Evolutionary conservation across 495 filamentous ascomycete species (phyloP), one percentile per base, ranked within the genome.

Genomic region (Penicillium taxi): DNA sequence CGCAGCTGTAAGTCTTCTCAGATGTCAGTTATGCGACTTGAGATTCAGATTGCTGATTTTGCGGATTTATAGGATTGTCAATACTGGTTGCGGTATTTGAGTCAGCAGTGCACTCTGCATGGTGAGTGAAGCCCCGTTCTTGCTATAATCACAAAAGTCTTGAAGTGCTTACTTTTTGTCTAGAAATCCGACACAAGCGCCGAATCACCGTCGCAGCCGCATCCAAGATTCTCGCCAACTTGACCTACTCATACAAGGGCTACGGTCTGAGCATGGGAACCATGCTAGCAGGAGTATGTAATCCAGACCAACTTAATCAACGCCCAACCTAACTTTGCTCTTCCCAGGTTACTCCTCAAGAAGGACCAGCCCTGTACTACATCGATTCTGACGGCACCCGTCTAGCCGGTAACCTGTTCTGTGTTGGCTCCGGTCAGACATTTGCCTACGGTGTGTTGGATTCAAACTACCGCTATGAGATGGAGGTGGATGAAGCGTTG

Each of bases 401-500:
- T 17, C 73, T 96, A 29, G 69, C 86, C 24, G 93, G 91, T 26
- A 93, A 96, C 67, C 69, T 96, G 42, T 98, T 96, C 75, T 98
- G 93, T 67, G 91, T 98, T 41, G 91, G 91, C 26, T 91, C 84
- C 31, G 91, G 91, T 53, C 91, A 98, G 73, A 98, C 93, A 2
- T 96, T 96, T 58, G 91, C 91, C 33, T 98, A 98, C 62, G 91
- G 91, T 64, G 91, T 98, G 50, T 70, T 98, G 42, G 91, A 98
- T 57, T 84, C 90, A 20, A 82, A 95, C 71, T 98, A 98, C 66
- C 66, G 67, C 18, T 96, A 94, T 62, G 87, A 96, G 32, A 55
- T 98, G 58, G 75, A 66, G 17, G 81, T 80, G 40, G 77, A 93
- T 64, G 85, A 93, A 41, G 91, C 91, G 26, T 71, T 98, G 41